phyloP scores from a whole-genome alignment of 192 early-diverging fungal genomes.

The Umbelopsis ramanniana region DNA sequence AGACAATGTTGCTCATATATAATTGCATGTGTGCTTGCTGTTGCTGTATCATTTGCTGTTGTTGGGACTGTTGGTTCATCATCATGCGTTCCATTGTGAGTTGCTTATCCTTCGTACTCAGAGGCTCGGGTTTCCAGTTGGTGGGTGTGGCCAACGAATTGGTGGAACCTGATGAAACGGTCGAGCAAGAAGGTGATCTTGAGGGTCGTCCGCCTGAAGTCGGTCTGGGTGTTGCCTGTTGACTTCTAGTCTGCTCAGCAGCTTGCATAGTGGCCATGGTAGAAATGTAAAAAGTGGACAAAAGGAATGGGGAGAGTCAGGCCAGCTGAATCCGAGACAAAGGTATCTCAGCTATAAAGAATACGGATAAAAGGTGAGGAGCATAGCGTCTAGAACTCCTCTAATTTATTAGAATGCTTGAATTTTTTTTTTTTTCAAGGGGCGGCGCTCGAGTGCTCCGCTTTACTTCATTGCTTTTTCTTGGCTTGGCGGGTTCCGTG shows the following conservation, averaged over 20 bases:
- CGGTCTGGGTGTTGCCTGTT: neutral
- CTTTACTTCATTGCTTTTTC: no score
- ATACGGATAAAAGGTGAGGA: neutral
- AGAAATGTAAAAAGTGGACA: neutral
- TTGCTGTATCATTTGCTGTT: neutral
- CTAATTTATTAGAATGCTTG: neutral
- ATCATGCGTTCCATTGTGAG: constrained; percentile 7
- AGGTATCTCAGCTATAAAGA: neutral
- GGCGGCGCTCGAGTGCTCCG: neutral
- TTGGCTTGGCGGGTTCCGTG: constrained; percentile 4
- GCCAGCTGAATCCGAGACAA: constrained; percentile 3
- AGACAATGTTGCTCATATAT: constrained; percentile 8
- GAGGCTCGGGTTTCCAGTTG: neutral
- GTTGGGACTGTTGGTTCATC: neutral
- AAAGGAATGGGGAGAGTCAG: neutral
- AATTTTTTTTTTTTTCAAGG: neutral
- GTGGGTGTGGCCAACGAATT: constrained; percentile 14
- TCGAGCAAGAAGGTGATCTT: constrained; percentile 16
- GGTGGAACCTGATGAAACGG: constrained; percentile 10
- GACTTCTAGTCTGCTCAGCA: neutral
- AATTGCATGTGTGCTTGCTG: constrained; percentile 16
- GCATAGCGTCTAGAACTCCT: neutral
- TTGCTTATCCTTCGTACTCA: constrained; percentile 7
- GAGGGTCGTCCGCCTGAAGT: neutral
- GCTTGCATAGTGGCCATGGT: neutral